A percentile compares a stretch with the other conserved stretches of the same genome.
Conservation (phyloP, 345 rosid species). For the Cardamine resedifolia region DNA sequence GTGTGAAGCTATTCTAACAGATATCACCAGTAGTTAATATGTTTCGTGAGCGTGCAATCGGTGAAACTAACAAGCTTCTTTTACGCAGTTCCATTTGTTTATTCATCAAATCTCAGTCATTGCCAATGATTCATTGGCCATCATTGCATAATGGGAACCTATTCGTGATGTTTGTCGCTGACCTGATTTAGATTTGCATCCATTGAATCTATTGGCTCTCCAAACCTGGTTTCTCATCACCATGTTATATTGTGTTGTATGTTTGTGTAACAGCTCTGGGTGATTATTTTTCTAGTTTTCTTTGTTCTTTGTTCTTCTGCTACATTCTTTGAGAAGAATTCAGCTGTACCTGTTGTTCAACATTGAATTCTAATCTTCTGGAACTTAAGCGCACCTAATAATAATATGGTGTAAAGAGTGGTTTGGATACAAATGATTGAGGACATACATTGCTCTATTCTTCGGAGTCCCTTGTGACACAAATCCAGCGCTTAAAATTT, state of each 20-base stretch:
- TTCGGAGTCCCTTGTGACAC: not conserved
- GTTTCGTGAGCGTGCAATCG: not conserved
- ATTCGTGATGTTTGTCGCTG: not conserved
- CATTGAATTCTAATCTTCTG: not conserved
- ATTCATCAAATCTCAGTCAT: not conserved
- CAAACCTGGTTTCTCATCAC: not conserved
- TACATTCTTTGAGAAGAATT: not conserved
- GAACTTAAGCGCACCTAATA: not conserved
- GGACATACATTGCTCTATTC: not conserved
- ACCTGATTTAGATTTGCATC: not conserved
- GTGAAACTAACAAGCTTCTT: not conserved
- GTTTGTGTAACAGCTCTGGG: not conserved
- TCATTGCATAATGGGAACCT: not conserved
- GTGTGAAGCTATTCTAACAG: slow-evolving; percentile 2
- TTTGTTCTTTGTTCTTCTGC: slow-evolving; percentile 9
- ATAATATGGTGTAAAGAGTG: not conserved
- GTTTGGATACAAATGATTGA: slow-evolving; percentile 5
- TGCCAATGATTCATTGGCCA: not conserved
- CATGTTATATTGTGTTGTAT: not conserved
- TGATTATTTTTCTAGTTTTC: not conserved
- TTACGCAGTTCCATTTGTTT: not conserved
- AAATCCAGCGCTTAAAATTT: not conserved
- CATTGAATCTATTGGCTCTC: not conserved
- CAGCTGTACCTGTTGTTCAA: not conserved
- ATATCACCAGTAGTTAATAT: slow-evolving; percentile 13